Percentiles rank a stretch among this genome's conserved stretches.
Conservation (phyloP, 2,329 filamentous ascomycete genomes). For the Fusarium humuli region DNA sequence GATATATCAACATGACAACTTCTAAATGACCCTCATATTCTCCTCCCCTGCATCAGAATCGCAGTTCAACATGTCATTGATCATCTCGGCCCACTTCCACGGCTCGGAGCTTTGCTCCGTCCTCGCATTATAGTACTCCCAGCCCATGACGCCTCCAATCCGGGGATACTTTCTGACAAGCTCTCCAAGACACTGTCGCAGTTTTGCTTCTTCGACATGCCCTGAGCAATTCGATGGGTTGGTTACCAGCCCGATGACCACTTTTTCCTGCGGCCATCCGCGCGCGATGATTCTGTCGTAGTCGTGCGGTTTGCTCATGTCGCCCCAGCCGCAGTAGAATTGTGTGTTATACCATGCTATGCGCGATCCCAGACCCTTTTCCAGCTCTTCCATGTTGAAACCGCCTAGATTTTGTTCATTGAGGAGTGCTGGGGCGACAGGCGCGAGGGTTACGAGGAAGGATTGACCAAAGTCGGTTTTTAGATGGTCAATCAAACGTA, state of each 20-base stretch:
- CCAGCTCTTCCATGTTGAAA: constrained; percentile 80
- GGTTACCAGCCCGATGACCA: constrained; percentile 83
- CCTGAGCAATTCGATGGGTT: constrained; percentile 74
- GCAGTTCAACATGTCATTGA: constrained; percentile 41
- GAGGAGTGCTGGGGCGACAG: constrained; percentile 78
- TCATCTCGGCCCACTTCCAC: constrained; percentile 76
- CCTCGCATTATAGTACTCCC: constrained; percentile 89
- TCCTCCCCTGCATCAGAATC: background rate
- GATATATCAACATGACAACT: constrained; percentile 15
- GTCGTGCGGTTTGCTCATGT: constrained; percentile 54
- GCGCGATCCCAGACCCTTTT: constrained; percentile 68
- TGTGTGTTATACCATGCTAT: constrained; percentile 89
- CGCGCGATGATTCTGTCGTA: constrained; percentile 62
- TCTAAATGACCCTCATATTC: constrained; percentile 14
- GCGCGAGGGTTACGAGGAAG: constrained; percentile 83
- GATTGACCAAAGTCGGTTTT: constrained; percentile 73
- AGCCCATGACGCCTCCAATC: constrained; percentile 89
- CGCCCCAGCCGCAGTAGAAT: constrained; percentile 89
- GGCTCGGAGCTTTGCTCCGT: constrained; percentile 58
- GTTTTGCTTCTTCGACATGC: constrained; percentile 58
- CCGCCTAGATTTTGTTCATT: constrained; percentile 73
- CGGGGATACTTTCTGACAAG: constrained; percentile 64
- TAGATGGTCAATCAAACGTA: constrained; percentile 73
- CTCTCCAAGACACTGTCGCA: constrained; percentile 55
- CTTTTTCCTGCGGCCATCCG: constrained; percentile 76